Base-by-base conservation (phyloP, 2,329 filamentous ascomycete genomes). In the Fusarium nygamai region DNA sequence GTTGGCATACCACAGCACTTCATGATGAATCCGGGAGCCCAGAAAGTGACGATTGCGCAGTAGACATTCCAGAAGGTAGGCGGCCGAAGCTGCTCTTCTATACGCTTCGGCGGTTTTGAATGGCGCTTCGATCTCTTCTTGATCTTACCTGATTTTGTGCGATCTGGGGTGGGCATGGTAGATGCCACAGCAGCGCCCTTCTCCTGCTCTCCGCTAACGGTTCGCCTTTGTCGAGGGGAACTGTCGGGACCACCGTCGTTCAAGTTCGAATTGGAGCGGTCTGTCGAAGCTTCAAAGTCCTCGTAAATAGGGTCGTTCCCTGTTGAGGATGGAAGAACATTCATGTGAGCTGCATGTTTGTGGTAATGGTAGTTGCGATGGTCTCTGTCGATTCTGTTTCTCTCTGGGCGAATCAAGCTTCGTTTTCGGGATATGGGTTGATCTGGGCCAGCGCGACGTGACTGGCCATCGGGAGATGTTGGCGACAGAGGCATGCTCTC, bases 351-450 rank as follows among this genome's bases (percentile, higher is more conserved):
- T 16, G 97, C 95, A 89, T 98, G 95, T 82, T 97, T 93, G 76
- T 94, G 92, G 83, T 99, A 99, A 84, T 98, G 90, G 81, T 98
- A 99, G 82, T 98, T 97, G 20, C 95, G 95, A 81, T 98, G 95
- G 77, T 95, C 93, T 73, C 89, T 91, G 77, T 95, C 93, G 76
- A 97, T 94, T 76, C 93, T 91, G 79, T 93, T 93, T 75, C 96
- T 91, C 84, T 99, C 96, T 2, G 96, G 96, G 71, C 93, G 89
- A 80, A 99, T 92, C 73, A 99, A 86, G 82, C 94, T 98, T 81
- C 93, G 91, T 84, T 98, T 98, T 77, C 95, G 91, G 69, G 84
- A 80, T 69, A 89, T 82, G 44, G 83, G 80, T 61, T 83, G 80
- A 59, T 84, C 78, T 69, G 74, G 67, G 38, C 74, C 71, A 47